phyloP scores from a whole-genome alignment of 2,329 filamentous ascomycete species.

The Beauveria sp. region DNA sequence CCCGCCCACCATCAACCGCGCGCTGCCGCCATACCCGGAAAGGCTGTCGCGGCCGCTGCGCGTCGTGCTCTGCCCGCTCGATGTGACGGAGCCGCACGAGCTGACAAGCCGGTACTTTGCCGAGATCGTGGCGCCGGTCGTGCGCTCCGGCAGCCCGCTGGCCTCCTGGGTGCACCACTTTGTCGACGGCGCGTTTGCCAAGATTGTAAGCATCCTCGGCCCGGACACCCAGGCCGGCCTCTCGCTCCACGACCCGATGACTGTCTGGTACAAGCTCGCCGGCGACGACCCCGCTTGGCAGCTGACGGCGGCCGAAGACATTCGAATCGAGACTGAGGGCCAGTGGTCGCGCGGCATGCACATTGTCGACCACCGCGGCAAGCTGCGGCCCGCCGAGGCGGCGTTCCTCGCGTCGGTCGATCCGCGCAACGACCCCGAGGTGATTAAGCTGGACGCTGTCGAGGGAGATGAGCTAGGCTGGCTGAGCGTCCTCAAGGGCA shows the following conservation, averaged over 20 bases:
- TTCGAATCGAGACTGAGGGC: constrained; percentile 79
- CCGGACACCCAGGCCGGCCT: constrained; percentile 51
- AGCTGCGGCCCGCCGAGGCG: constrained; percentile 43
- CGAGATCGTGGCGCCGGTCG: constrained; percentile 43
- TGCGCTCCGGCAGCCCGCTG: constrained; percentile 60
- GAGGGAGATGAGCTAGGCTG: constrained; percentile 68
- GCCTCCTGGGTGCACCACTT: constrained; percentile 68
- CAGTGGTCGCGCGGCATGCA: constrained; percentile 96
- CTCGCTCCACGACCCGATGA: constrained; percentile 70
- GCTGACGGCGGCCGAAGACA: constrained; percentile 59
- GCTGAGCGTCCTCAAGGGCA: constrained; percentile 67
- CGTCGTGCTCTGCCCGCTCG: constrained; percentile 65
- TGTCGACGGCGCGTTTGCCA: constrained; percentile 60
- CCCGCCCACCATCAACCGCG: constrained; percentile 44
- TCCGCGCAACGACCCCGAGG: constrained; percentile 30
- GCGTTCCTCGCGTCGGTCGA: constrained; percentile 33
- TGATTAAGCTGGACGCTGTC: constrained; percentile 39
- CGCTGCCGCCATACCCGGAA: constrained; percentile 54
- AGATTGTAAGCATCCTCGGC: constrained; percentile 55
- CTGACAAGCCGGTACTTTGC: constrained; percentile 55
- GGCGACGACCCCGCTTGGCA: constrained; percentile 45
- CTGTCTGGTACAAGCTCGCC: constrained; percentile 69
- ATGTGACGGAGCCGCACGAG: constrained; percentile 66
- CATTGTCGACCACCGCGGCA: constrained; percentile 64
- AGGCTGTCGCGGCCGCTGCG: constrained; percentile 56